Evolutionary conservation across 116 monocot genomes (phyloP).

Genomic region (Papilionanthe hybrid): DNA sequence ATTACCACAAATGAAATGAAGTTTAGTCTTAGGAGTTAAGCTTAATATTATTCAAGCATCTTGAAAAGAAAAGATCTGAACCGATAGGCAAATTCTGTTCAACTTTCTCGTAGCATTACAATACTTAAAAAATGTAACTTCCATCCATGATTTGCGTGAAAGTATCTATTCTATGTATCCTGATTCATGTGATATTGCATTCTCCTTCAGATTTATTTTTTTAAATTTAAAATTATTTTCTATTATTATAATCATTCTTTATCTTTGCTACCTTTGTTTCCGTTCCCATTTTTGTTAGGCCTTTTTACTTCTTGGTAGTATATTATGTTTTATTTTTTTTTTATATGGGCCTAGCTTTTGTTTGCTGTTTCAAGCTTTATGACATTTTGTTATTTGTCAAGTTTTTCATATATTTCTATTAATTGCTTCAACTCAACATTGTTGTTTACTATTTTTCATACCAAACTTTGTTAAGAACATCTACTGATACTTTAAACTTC

Average conservation of each 20-base stretch:
- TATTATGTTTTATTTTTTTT: neutral
- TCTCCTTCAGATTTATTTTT: neutral
- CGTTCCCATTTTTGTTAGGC: neutral
- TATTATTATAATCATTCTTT: neutral
- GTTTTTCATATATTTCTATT: neutral
- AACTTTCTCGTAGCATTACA: neutral
- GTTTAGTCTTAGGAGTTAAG: neutral
- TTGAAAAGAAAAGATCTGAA: neutral
- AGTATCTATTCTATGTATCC: neutral
- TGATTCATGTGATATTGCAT: neutral
- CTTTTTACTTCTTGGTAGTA: neutral
- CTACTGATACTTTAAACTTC: neutral
- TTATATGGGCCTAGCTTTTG: neutral
- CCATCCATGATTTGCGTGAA: neutral
- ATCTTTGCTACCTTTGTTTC: neutral
- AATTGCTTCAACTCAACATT: neutral
- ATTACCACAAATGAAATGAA: neutral
- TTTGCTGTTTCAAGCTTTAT: constrained; percentile 2
- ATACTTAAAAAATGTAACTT: neutral
- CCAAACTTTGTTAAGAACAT: neutral
- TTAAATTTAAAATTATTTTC: neutral
- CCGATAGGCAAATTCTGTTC: neutral
- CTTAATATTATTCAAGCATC: neutral
- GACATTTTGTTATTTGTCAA: neutral
- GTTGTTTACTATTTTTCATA: neutral